phyloP scores from a whole-genome alignment of 768 basidiomycete species.

The Hygrocybe coccinea region DNA sequence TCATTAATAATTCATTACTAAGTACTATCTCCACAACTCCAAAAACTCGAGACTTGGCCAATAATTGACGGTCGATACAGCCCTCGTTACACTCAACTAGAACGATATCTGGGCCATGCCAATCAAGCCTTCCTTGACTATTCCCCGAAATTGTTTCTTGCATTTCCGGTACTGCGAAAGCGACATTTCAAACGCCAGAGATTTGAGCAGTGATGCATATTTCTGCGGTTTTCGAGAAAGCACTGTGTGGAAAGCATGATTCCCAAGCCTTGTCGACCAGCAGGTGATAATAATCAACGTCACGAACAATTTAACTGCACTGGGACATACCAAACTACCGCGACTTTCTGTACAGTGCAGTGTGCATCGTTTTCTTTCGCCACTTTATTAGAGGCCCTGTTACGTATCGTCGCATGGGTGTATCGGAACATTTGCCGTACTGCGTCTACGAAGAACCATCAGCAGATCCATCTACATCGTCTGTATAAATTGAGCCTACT shows the following conservation, averaged over 20 bases:
- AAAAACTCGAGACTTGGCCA: too few species aligned
- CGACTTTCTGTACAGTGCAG: slow-evolving; percentile 44
- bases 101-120: slow-evolving; percentile 7
- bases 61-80: background rate
- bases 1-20: too few species aligned
- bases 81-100: background rate
- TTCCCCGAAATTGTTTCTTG: slow-evolving; percentile 39
- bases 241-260: slow-evolving; percentile 70
- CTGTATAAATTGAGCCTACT: slow-evolving; percentile 36
- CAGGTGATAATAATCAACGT: slow-evolving; percentile 4
- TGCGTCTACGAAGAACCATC: slow-evolving; percentile 40
- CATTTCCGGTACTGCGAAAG: slow-evolving; percentile 42
- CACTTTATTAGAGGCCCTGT: slow-evolving; percentile 39
- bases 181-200: slow-evolving; percentile 48
- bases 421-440: slow-evolving; percentile 59
- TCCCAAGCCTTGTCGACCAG: slow-evolving; percentile 59
- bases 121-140: slow-evolving; percentile 44
- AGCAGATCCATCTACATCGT: background rate
- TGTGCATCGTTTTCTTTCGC: slow-evolving; percentile 35
- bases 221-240: slow-evolving; percentile 48
- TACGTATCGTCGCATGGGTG: slow-evolving; percentile 48
- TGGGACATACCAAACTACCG: slow-evolving; percentile 56
- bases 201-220: slow-evolving; percentile 45
- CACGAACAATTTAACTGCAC: background rate
- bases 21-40: too few species aligned